Evolutionary conservation across 148 eudicot genomes (phyloP).

Genomic region (Rhododendron mucronatum): DNA sequence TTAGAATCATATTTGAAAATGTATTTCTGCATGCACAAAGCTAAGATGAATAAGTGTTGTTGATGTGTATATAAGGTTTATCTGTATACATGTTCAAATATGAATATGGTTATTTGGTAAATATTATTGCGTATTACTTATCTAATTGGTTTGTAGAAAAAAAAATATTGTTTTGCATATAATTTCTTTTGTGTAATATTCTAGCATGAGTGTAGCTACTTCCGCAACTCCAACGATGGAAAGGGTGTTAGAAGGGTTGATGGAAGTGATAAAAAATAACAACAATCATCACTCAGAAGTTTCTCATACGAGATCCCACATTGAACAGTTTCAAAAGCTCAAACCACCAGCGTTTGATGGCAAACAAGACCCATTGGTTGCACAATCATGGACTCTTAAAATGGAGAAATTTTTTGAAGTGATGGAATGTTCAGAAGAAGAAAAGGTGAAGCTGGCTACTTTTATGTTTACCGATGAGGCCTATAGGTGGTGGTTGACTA

Average conservation of each 20-base stretch:
- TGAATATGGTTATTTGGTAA: not conserved
- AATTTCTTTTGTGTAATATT: not conserved
- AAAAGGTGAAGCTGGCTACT: not conserved
- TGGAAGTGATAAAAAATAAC: not conserved
- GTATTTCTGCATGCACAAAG: no score
- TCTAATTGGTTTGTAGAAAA: no score
- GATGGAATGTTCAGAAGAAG: not conserved
- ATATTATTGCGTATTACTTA: no score
- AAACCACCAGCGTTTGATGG: not conserved
- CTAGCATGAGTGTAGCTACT: not conserved
- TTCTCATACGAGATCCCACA: not conserved
- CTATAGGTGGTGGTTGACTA: not conserved
- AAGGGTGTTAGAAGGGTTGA: not conserved
- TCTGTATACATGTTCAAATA: not conserved
- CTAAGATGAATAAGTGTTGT: no score
- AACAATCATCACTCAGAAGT: not conserved
- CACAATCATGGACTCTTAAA: not conserved
- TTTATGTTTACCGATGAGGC: not conserved
- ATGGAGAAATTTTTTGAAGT: not conserved
- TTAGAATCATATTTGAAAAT: no score
- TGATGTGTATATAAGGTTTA: no score
- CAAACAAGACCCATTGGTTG: not conserved
- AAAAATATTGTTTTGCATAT: not conserved
- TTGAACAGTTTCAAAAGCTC: not conserved
- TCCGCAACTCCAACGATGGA: not conserved